phyloP scores from a whole-genome alignment of 352 stramenopile genomes.

The Phytopythium aichiense region DNA sequence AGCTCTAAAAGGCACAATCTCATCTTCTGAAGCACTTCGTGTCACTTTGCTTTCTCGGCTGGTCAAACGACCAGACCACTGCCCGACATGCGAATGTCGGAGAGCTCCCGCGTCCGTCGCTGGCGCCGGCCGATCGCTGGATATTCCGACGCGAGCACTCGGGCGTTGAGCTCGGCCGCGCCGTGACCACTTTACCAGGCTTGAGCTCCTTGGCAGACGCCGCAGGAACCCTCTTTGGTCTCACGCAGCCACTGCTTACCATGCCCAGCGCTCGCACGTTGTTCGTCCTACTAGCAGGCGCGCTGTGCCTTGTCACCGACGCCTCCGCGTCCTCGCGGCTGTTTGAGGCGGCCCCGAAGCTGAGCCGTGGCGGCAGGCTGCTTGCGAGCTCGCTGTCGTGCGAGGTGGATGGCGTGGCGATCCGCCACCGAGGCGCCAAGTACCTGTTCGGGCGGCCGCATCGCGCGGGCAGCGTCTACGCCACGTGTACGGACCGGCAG shows the following conservation, averaged over 20 bases:
- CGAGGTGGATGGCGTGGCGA: constrained; percentile 36
- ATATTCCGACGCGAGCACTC: not conserved
- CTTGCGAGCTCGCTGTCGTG: constrained; percentile 14
- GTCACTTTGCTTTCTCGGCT: not conserved
- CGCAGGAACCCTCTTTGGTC: too few relatives aligned
- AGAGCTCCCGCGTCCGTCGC: not conserved
- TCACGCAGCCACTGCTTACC: not conserved
- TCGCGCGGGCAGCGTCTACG: constrained; percentile 48
- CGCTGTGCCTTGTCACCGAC: not conserved
- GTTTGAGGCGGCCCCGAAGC: not conserved
- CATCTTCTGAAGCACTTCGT: not conserved
- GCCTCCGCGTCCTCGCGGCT: not conserved
- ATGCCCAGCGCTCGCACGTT: not conserved
- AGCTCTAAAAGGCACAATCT: not conserved
- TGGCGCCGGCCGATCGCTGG: not conserved
- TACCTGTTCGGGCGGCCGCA: constrained; percentile 51
- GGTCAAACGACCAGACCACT: constrained; percentile 2
- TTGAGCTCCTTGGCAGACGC: not conserved
- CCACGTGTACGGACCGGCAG: constrained; percentile 32
- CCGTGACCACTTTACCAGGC: too few relatives aligned
- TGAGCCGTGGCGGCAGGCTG: too few relatives aligned
- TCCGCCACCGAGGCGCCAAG: constrained; percentile 37
- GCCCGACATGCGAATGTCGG: not conserved
- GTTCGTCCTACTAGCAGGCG: not conserved
- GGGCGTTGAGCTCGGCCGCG: not conserved